Conservation (phyloP, 2,329 filamentous ascomycete genomes). For the Hymenoscyphus fraxineus region DNA sequence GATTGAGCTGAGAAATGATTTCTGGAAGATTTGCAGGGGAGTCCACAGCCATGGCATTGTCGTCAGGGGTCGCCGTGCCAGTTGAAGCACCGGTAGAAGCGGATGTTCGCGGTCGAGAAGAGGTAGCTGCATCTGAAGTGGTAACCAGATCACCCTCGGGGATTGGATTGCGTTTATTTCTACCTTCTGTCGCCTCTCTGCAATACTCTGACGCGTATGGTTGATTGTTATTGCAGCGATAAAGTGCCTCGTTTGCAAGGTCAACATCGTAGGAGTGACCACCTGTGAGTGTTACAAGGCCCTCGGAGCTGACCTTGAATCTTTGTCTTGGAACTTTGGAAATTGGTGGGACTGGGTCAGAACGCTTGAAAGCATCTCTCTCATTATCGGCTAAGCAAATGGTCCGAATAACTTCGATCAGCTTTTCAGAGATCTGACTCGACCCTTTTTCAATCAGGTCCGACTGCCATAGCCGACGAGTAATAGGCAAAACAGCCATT, state of each 20-base stretch:
- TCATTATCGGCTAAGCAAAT: constrained; percentile 78
- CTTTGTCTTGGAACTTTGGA: constrained; percentile 39
- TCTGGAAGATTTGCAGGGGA: constrained; percentile 13
- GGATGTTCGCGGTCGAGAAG: constrained; percentile 33
- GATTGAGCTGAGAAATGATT: constrained; percentile 22
- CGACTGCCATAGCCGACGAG: constrained; percentile 81
- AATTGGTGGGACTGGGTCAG: constrained; percentile 51
- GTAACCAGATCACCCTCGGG: constrained; percentile 54
- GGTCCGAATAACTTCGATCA: constrained; percentile 79
- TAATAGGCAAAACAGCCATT: constrained; percentile 70
- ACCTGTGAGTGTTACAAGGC: constrained; percentile 38
- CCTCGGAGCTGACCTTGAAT: constrained; percentile 50
- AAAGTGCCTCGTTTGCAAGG: constrained; percentile 74
- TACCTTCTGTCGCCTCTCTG: constrained; percentile 53
- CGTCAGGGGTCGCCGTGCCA: constrained; percentile 30
- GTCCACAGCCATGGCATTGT: constrained; percentile 25
- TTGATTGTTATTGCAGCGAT: constrained; percentile 69
- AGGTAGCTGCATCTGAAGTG: constrained; percentile 25
- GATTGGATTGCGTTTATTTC: constrained; percentile 64
- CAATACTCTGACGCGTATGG: constrained; percentile 70
- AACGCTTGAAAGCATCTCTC: constrained; percentile 55
- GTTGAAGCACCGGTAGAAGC: constrained; percentile 27
- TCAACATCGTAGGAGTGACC: constrained; percentile 49
- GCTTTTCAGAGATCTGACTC: constrained; percentile 68
- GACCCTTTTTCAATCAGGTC: constrained; percentile 77